phyloP scores from a whole-genome alignment of 768 basidiomycete species.

The Cystofilobasidium ferigula region DNA sequence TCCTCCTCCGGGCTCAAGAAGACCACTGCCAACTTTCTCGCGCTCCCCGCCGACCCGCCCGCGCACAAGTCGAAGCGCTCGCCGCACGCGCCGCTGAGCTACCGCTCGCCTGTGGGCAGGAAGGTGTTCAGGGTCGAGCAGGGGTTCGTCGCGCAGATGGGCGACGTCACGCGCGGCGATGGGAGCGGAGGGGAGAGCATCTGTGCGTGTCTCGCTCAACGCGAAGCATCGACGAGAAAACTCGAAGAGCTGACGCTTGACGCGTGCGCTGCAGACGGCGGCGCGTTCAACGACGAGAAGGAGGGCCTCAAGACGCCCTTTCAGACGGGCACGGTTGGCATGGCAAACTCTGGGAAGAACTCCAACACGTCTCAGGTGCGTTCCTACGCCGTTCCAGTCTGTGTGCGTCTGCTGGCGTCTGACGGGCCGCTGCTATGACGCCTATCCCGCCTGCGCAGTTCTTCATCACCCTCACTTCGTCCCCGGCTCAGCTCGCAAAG shows the following conservation, averaged over 20 bases:
- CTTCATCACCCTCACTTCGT: constrained; percentile 45
- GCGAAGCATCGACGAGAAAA: neutral
- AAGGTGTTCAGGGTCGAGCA: constrained; percentile 46
- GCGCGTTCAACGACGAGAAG: constrained; percentile 48
- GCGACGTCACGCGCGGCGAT: constrained; percentile 48
- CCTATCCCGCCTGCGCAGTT: constrained; percentile 38
- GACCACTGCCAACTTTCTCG: constrained; percentile 45
- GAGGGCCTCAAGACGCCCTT: constrained; percentile 44
- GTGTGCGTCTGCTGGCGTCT: neutral
- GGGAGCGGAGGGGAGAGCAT: constrained; percentile 48
- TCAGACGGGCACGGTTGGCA: constrained; percentile 44
- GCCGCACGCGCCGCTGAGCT: constrained; percentile 44
- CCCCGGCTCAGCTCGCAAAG: constrained; percentile 42
- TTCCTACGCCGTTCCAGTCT: constrained; percentile 29
- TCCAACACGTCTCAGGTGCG: constrained; percentile 31
- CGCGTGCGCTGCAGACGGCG: constrained; percentile 38
- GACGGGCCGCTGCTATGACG: neutral
- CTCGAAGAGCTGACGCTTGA: neutral
- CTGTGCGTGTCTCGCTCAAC: constrained; percentile 32
- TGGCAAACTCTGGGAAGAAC: constrained; percentile 49
- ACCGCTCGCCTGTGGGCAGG: constrained; percentile 35
- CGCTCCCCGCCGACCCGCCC: constrained; percentile 39
- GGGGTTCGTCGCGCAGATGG: constrained; percentile 49
- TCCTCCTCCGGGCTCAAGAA: constrained; percentile 42
- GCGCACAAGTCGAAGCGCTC: constrained; percentile 46